A percentile compares a stretch with the other conserved stretches of the same genome.
Evolutionary conservation across 2,329 filamentous ascomycete species (phyloP).

Genomic region (Colletotrichum tamarilloi): DNA sequence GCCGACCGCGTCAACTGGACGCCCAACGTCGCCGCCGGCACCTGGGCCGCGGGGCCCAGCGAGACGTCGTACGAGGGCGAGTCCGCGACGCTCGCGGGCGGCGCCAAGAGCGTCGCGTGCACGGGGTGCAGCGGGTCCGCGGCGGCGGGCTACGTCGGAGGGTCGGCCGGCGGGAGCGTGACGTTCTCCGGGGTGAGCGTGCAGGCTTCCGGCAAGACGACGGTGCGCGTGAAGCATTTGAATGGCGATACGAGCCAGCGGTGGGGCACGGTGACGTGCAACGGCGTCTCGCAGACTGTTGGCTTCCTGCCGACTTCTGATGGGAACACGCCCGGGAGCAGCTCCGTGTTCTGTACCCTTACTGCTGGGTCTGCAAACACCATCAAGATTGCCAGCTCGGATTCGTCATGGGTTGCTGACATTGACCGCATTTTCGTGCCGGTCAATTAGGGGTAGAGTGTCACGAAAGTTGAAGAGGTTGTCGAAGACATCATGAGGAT

Average conservation of each 20-base stretch:
- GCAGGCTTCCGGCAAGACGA: conserved; percentile 56
- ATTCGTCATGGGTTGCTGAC: conserved; percentile 57
- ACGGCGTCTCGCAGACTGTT: conserved; percentile 61
- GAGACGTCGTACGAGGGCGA: conserved; percentile 66
- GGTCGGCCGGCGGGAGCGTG: conserved; percentile 56
- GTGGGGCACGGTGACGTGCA: conserved; percentile 66
- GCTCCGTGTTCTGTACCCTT: conserved; percentile 60
- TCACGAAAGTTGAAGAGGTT: neutral
- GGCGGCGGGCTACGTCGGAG: conserved; percentile 67
- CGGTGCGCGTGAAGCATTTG: conserved; percentile 64
- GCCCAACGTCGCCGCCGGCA: conserved; percentile 55
- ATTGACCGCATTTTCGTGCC: conserved; percentile 67
- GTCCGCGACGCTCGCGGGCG: conserved; percentile 55
- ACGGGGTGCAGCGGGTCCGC: conserved; percentile 60
- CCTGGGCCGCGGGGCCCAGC: conserved; percentile 54
- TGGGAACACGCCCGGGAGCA: conserved; percentile 54
- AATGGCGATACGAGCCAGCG: conserved; percentile 66
- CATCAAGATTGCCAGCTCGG: conserved; percentile 57
- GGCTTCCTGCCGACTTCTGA: conserved; percentile 65
- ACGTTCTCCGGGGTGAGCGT: conserved; percentile 58
- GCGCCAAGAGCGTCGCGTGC: conserved; percentile 60
- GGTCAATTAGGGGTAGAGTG: conserved; percentile 28
- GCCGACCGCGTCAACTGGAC: conserved; percentile 67
- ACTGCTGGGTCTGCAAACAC: conserved; percentile 58
- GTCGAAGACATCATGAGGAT: no score